Evolutionary conservation across 495 filamentous ascomycete genomes (phyloP).

Genomic region (Penicillium paradoxum): DNA sequence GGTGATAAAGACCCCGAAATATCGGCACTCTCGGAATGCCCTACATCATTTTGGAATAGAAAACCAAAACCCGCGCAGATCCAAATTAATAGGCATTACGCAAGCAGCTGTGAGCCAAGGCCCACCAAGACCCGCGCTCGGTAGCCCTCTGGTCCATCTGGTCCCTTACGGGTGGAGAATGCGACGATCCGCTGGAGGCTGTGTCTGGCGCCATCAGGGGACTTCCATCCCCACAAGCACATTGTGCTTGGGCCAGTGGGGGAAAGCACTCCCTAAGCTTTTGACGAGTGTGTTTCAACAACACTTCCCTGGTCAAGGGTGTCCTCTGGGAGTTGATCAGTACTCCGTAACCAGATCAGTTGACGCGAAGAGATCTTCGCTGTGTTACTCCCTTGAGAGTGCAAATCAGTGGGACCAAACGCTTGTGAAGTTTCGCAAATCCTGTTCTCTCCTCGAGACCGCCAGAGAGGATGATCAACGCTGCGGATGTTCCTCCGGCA

Average conservation of each 20-base stretch:
- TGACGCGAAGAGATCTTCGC: constrained; percentile 17
- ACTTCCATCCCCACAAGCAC: constrained; percentile 11
- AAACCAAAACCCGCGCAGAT: constrained; percentile 28
- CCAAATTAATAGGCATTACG: constrained; percentile 44
- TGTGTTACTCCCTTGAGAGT: constrained; percentile 17
- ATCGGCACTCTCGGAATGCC: constrained; percentile 9
- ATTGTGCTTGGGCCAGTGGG: constrained; percentile 2
- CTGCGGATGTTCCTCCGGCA: constrained; percentile 7
- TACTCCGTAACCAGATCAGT: background rate
- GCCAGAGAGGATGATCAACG: constrained; percentile 11
- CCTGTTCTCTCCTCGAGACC: constrained; percentile 8
- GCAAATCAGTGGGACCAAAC: constrained; percentile 31
- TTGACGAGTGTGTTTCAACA: background rate
- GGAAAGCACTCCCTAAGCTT: constrained; percentile 7
- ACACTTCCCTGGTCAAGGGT: too few species aligned
- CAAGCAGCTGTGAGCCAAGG: constrained; percentile 37
- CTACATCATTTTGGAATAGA: constrained; percentile 21
- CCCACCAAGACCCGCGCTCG: constrained; percentile 35
- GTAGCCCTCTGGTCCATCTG: constrained; percentile 35
- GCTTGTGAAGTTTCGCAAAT: constrained; percentile 7
- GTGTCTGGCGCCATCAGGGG: constrained; percentile 32
- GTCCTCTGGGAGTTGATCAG: too few species aligned
- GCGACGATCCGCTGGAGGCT: constrained; percentile 36
- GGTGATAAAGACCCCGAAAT: too few species aligned
- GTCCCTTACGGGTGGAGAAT: constrained; percentile 45